These are phyloP conservation scores for Penicillium longicatenatum DNA, from an alignment of 495 filamentous ascomycete genomes.

Conservation along the genomic window DNA sequence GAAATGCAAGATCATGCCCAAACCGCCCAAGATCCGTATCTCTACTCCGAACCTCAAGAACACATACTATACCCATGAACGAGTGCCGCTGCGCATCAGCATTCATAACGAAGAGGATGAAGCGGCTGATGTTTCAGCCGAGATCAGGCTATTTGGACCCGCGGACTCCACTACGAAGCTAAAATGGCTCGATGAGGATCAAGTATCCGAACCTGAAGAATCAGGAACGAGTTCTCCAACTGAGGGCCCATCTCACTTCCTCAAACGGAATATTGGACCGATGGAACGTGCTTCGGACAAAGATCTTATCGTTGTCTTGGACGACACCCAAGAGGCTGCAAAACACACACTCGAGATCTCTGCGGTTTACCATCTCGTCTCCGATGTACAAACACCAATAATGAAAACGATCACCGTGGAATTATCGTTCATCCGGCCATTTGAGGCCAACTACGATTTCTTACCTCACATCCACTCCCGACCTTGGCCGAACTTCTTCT, in stretches of 20 bases:
- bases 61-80: conserved; percentile 84
- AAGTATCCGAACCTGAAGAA: conserved; percentile 10
- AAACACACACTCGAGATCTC: conserved; percentile 72
- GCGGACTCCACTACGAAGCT: conserved; percentile 54
- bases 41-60: conserved; percentile 57
- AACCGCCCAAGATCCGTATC: conserved; percentile 89
- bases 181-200: conserved; percentile 46
- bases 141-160: conserved; percentile 64
- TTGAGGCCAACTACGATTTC: conserved; percentile 87
- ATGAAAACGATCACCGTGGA: conserved; percentile 66
- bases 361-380: conserved; percentile 72
- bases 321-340: conserved; percentile 50
- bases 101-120: conserved; percentile 84
- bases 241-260: conserved; percentile 37
- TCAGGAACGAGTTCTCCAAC: conserved; percentile 31
- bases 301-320: conserved; percentile 36
- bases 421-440: conserved; percentile 74
- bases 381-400: conserved; percentile 82
- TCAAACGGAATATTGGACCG: conserved; percentile 38
- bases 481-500: conserved; percentile 86
- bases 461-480: conserved; percentile 72
- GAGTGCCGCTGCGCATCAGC: conserved; percentile 64
- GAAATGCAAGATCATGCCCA: conserved; percentile 70
- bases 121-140: conserved; percentile 67
- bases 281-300: conserved; percentile 52